Percentiles rank a stretch among this genome's conserved stretches.
Evolutionary conservation across 768 basidiomycete species (phyloP).

Genomic region (Cubamyces sp.): DNA sequence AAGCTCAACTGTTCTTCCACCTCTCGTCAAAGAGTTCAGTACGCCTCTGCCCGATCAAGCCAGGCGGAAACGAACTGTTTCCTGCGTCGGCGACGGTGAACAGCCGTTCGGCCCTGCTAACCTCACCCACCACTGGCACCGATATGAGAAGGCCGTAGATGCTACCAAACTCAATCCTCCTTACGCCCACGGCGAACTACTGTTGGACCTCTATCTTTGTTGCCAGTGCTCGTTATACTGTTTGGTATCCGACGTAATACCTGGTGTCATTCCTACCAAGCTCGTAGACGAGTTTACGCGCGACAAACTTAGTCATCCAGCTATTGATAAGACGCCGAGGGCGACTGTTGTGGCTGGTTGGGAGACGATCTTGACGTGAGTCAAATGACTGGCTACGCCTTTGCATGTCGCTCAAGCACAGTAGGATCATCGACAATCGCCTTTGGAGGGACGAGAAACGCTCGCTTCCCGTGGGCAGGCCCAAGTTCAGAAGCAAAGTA

Average conservation of each 20-base stretch:
- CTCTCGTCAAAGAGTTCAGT: constrained; percentile 46
- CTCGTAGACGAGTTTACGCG: constrained; percentile 63
- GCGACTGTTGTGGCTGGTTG: constrained; percentile 57
- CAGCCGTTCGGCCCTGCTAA: constrained; percentile 52
- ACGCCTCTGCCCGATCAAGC: constrained; percentile 55
- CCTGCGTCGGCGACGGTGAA: constrained; percentile 59
- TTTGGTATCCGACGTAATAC: constrained; percentile 68
- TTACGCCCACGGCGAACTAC: constrained; percentile 49
- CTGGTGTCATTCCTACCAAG: constrained; percentile 70
- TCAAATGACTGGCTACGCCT: constrained; percentile 17
- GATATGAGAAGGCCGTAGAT: constrained; percentile 71
- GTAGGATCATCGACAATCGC: constrained; percentile 74
- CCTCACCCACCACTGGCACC: constrained; percentile 82
- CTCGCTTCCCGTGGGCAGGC: constrained; percentile 54
- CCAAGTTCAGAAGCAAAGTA: constrained; percentile 62
- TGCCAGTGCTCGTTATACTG: constrained; percentile 83
- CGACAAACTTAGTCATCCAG: constrained; percentile 65
- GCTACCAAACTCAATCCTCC: constrained; percentile 69
- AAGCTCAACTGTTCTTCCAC: constrained; percentile 61
- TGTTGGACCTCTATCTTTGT: constrained; percentile 81
- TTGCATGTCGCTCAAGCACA: neutral
- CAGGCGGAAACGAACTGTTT: constrained; percentile 50
- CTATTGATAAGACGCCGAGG: constrained; percentile 55
- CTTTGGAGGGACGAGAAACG: constrained; percentile 74
- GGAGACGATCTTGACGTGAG: constrained; percentile 72